Percentiles rank a stretch among this genome's conserved stretches.
These are phyloP conservation scores for Erodium moschatum DNA, from an alignment of 441 rosid species.

Conservation along the genomic window DNA sequence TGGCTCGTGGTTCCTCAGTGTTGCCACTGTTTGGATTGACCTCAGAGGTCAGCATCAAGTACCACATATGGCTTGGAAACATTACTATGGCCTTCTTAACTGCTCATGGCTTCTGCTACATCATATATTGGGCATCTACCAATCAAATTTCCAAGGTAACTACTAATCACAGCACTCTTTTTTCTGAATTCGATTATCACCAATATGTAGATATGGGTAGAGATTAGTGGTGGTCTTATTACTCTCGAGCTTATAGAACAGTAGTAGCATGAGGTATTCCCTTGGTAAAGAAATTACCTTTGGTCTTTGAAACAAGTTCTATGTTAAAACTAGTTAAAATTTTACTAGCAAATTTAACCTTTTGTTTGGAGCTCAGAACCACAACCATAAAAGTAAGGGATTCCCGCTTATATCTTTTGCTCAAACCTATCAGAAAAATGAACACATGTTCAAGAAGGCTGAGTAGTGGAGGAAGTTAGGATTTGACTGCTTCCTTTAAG, in stretches of 20 bases:
- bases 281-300: neutral
- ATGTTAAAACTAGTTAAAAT: neutral
- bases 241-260: neutral
- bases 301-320: neutral
- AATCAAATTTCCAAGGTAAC: slow-evolving; percentile 31
- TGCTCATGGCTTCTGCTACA: slow-evolving; percentile 39
- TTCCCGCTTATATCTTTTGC: too few species aligned
- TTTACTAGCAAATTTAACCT: neutral
- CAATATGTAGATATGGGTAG: neutral
- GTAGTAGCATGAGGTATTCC: neutral
- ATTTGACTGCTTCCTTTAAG: too few species aligned
- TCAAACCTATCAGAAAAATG: too few species aligned
- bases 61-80: slow-evolving; percentile 62
- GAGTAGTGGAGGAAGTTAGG: too few species aligned
- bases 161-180: neutral
- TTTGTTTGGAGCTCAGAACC: neutral
- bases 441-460: too few species aligned
- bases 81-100: slow-evolving; percentile 39
- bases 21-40: slow-evolving; percentile 48
- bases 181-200: neutral
- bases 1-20: slow-evolving; percentile 50
- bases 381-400: too few species aligned
- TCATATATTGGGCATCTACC: slow-evolving; percentile 30
- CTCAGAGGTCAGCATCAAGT: slow-evolving; percentile 58
- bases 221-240: neutral